Percentiles rank a stretch among this genome's conserved stretches.
These are phyloP conservation scores for Septoria linicola DNA, from an alignment of 2,329 filamentous ascomycete species.

Conservation along the genomic window DNA sequence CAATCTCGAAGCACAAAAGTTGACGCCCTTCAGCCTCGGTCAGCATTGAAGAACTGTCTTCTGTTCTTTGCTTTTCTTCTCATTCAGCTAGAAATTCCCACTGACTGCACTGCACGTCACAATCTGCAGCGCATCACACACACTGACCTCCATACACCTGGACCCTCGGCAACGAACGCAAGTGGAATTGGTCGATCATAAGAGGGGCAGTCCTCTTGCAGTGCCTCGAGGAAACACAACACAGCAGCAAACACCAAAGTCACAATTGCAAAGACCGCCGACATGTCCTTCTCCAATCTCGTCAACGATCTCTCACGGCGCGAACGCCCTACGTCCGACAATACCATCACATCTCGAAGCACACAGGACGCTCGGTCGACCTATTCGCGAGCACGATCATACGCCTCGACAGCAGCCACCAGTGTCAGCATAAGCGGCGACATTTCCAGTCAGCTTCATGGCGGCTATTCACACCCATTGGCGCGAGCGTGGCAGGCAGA, in stretches of 20 bases:
- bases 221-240: not conserved
- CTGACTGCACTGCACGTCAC: not conserved
- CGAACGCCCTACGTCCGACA: conserved; percentile 44
- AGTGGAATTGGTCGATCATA: conserved; percentile 11
- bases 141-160: not conserved
- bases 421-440: conserved; percentile 54
- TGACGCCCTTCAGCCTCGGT: not conserved
- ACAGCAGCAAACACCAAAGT: not conserved
- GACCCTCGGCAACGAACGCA: conserved; percentile 13
- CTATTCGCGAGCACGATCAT: conserved; percentile 49
- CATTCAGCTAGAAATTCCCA: too few relatives aligned
- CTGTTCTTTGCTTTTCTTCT: too few relatives aligned
- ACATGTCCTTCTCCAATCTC: conserved; percentile 54
- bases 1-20: conserved; percentile 8
- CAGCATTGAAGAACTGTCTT: not conserved
- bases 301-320: conserved; percentile 54
- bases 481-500: conserved; percentile 54
- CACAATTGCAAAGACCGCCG: conserved; percentile 27
- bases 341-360: conserved; percentile 46
- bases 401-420: conserved; percentile 53
- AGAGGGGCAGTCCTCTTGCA: conserved; percentile 12
- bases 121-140: not conserved
- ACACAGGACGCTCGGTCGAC: conserved; percentile 47
- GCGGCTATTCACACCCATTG: conserved; percentile 53
- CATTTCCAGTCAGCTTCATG: conserved; percentile 53